phyloP scores from a whole-genome alignment of 805 yeast genomes.

The Blastobotrys robertii region DNA sequence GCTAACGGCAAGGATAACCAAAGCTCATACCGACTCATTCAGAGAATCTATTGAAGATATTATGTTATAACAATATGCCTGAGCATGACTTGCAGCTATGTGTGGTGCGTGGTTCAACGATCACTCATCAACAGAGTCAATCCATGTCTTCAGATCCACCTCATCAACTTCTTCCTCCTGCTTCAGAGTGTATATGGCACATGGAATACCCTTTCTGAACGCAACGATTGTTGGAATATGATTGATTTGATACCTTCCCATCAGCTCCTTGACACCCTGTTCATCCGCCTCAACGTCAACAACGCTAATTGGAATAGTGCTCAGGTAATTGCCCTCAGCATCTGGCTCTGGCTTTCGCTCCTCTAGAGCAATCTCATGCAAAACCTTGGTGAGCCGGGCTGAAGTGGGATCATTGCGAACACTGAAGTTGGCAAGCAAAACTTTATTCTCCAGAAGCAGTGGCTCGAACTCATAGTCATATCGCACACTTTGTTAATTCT shows the following conservation, averaged over 20 bases:
- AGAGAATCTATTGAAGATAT: too few relatives aligned
- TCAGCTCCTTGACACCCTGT: constrained; percentile 48
- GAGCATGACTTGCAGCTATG: too few relatives aligned
- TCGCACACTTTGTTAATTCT: constrained; percentile 29
- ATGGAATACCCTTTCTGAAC: constrained; percentile 54
- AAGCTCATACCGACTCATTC: too few relatives aligned
- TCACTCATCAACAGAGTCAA: constrained; percentile 24
- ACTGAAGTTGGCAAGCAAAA: constrained; percentile 65
- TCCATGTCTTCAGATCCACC: constrained; percentile 31
- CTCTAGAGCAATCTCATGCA: constrained; percentile 42
- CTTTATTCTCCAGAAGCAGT: constrained; percentile 40
- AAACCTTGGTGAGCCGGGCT: constrained; percentile 51
- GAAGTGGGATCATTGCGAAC: constrained; percentile 52
- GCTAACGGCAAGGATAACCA: too few relatives aligned
- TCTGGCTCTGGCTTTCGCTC: constrained; percentile 17
- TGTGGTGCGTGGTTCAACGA: too few relatives aligned
- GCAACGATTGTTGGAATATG: constrained; percentile 60
- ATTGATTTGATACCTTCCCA: constrained; percentile 45
- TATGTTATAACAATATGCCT: too few relatives aligned
- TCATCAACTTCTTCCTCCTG: constrained; percentile 8
- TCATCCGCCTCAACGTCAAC: constrained; percentile 69
- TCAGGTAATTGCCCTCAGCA: constrained; percentile 10
- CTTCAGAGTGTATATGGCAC: constrained; percentile 27
- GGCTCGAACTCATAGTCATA: constrained; percentile 51
- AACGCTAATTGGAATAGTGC: constrained; percentile 44